phyloP scores from a whole-genome alignment of 2,329 filamentous ascomycete species.

The Trichoderma sp. region DNA sequence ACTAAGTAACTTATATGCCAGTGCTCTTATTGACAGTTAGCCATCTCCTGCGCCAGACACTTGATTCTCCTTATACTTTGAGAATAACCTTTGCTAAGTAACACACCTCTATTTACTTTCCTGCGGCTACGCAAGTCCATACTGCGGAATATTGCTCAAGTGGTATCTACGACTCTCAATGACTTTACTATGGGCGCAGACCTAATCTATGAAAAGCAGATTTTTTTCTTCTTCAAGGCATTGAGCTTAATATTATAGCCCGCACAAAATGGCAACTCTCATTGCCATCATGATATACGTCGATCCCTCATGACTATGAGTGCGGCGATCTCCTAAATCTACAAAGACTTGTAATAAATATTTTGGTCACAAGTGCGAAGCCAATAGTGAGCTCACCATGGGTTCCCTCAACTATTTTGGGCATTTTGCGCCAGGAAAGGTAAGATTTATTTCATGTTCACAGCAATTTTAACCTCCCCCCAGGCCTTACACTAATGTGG shows the following conservation, averaged over 20 bases:
- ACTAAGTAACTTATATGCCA: background rate
- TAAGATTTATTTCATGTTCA: too few species aligned
- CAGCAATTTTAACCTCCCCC: too few species aligned
- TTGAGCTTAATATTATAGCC: too few species aligned
- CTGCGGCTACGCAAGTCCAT: too few species aligned
- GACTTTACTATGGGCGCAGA: too few species aligned
- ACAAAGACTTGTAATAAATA: conserved; percentile 32
- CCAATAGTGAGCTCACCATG: conserved; percentile 31
- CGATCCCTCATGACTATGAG: background rate
- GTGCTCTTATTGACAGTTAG: too few species aligned
- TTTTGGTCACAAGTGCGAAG: conserved; percentile 27
- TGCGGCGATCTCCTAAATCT: conserved; percentile 31
- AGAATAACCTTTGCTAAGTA: background rate
- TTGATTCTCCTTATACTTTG: background rate
- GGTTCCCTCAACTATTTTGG: conserved; percentile 33
- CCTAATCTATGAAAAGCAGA: too few species aligned
- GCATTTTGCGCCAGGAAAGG: too few species aligned
- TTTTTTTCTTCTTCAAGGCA: too few species aligned
- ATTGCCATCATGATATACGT: background rate
- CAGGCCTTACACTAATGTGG: too few species aligned
- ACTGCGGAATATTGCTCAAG: too few species aligned
- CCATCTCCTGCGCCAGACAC: background rate
- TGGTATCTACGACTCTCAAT: too few species aligned
- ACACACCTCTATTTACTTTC: background rate
- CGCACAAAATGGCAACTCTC: accelerated